Percentiles rank a stretch among this genome's conserved stretches.
Conservation (phyloP, 2,329 filamentous ascomycete species). For the Fusarium floridanum region DNA sequence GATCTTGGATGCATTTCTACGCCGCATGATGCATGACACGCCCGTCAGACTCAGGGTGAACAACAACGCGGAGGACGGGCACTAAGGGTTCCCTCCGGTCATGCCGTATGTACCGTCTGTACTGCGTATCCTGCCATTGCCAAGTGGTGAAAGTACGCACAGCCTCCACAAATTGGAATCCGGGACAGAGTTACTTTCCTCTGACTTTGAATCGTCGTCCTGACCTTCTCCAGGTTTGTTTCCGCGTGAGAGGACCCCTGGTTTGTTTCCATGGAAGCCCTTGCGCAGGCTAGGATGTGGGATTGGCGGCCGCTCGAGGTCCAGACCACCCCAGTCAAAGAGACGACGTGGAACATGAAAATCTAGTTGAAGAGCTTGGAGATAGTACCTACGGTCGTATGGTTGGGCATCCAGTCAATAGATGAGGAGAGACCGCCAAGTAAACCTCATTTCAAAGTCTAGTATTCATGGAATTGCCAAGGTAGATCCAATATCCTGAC, state of each 20-base stretch:
- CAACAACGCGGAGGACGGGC: not conserved
- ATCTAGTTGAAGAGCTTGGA: not conserved
- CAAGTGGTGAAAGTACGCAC: slow-evolving; percentile 13
- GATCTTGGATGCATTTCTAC: slow-evolving; percentile 2
- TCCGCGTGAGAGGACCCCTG: slow-evolving; percentile 12
- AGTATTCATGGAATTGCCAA: not conserved
- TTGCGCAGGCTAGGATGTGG: slow-evolving; percentile 1
- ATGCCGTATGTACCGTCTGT: not conserved
- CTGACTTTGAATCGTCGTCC: slow-evolving; percentile 1
- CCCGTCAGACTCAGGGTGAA: not conserved
- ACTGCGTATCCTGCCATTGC: not conserved
- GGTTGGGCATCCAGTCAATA: not conserved
- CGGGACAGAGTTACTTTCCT: slow-evolving; percentile 5
- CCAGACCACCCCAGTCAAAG: not conserved
- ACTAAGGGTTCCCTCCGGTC: not conserved
- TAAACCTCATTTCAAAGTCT: not conserved
- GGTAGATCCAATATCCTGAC: not conserved
- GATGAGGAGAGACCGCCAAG: not conserved
- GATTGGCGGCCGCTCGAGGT: slow-evolving; percentile 3
- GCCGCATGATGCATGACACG: slow-evolving; percentile 4
- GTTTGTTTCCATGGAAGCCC: slow-evolving; percentile 1
- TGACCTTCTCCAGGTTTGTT: slow-evolving; percentile 31
- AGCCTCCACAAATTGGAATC: slow-evolving; percentile 17
- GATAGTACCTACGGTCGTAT: not conserved
- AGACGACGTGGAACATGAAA: not conserved